phyloP scores from a whole-genome alignment of 2,329 filamentous ascomycete species.

The Parafenestella ontariensis region DNA sequence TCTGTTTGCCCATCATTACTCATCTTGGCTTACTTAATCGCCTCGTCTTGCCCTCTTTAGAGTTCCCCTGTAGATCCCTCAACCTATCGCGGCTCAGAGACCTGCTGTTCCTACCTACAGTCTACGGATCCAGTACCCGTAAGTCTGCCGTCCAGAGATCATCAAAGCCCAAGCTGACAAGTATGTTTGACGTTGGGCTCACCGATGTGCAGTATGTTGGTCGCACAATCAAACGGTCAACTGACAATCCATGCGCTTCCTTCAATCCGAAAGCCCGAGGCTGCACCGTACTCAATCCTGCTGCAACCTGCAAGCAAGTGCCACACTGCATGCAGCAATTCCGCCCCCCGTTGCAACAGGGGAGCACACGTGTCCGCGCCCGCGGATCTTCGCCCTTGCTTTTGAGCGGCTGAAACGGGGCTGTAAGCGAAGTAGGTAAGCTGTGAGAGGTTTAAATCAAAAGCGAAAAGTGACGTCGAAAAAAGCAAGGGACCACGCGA shows the following conservation, averaged over 20 bases:
- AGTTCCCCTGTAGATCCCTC: too few species aligned
- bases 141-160: neutral
- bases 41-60: neutral
- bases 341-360: neutral
- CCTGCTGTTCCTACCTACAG: neutral
- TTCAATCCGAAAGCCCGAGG: neutral
- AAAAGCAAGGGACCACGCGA: neutral
- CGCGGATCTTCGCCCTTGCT: slow-evolving; percentile 3
- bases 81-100: too few species aligned
- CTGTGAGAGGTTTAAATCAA: slow-evolving; percentile 4
- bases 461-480: slow-evolving; percentile 5
- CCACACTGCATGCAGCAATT: neutral
- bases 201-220: neutral
- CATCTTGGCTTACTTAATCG: neutral
- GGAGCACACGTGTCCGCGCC: neutral
- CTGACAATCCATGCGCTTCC: neutral
- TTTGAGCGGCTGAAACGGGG: slow-evolving; percentile 2
- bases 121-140: too few species aligned
- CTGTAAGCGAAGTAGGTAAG: slow-evolving; percentile 2
- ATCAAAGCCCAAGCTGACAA: neutral
- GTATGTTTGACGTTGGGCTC: neutral
- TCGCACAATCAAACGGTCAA: neutral
- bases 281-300: neutral
- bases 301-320: neutral
- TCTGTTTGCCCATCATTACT: neutral